These are phyloP conservation scores for Suillus alpinus DNA, from an alignment of 768 basidiomycete species.

Conservation along the genomic window DNA sequence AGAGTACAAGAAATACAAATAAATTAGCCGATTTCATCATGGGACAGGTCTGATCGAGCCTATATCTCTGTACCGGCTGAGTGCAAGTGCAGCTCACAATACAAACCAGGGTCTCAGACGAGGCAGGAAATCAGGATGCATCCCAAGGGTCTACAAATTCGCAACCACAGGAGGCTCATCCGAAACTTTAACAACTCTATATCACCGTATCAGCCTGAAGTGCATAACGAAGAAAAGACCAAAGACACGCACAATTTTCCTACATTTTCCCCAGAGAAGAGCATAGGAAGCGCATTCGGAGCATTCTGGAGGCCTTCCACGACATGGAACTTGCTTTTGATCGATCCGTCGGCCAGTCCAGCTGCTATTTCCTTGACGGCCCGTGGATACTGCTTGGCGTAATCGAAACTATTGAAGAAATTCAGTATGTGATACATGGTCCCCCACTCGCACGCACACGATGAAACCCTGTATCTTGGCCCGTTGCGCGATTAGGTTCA, in stretches of 20 bases:
- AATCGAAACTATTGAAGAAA: conserved; percentile 60
- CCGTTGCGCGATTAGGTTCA: conserved; percentile 69
- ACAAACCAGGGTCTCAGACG: background rate
- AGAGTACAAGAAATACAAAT: too few species aligned
- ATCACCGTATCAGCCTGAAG: conserved; percentile 8
- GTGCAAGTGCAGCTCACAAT: background rate
- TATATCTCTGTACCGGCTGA: background rate
- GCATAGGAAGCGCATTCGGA: conserved; percentile 62
- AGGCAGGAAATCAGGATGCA: background rate
- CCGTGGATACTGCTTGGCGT: conserved; percentile 52
- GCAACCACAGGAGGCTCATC: conserved; percentile 30
- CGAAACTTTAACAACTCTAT: conserved; percentile 58
- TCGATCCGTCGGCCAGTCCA: conserved; percentile 62
- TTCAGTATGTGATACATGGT: background rate
- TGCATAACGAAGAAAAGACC: background rate
- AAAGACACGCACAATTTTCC: conserved; percentile 60
- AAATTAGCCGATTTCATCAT: too few species aligned
- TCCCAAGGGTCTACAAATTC: background rate
- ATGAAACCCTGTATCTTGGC: conserved; percentile 85
- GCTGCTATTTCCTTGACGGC: conserved; percentile 56
- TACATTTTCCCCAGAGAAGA: conserved; percentile 75
- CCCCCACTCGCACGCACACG: conserved; percentile 45
- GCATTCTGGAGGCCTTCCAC: conserved; percentile 75
- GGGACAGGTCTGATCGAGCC: too few species aligned
- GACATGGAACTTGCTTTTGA: conserved; percentile 80